Evolutionary conservation across 1,284 basidiomycete species (phyloP).

Genomic region (Apiotrichum akiyoshidainum): DNA sequence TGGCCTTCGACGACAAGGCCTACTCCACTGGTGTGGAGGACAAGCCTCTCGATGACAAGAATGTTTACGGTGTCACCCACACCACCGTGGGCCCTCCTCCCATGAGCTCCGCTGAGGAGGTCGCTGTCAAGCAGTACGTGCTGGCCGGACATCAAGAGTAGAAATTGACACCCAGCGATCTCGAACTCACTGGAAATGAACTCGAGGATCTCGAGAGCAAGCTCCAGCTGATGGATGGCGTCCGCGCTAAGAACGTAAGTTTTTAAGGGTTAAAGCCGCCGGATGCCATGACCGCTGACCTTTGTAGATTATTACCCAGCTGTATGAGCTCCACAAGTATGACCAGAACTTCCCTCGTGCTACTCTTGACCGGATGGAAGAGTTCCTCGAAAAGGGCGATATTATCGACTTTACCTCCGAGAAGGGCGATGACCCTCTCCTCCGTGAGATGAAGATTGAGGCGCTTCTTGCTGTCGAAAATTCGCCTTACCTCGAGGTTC

Average conservation of each 20-base stretch:
- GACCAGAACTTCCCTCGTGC: constrained; percentile 35
- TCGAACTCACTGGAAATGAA: constrained; percentile 18
- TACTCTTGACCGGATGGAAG: constrained; percentile 23
- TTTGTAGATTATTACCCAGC: constrained; percentile 24
- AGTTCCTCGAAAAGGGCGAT: constrained; percentile 27
- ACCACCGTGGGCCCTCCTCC: not conserved
- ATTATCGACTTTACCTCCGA: constrained; percentile 13
- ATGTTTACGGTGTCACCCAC: not conserved
- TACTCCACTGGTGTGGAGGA: no score
- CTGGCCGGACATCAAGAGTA: not conserved
- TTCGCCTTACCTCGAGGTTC: constrained; percentile 83
- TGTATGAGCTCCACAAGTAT: constrained; percentile 27
- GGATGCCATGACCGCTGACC: constrained; percentile 49
- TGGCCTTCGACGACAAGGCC: no score
- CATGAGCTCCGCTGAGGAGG: not conserved
- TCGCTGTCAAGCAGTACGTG: not conserved
- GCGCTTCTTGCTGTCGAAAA: constrained; percentile 39
- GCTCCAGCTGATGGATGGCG: constrained; percentile 12
- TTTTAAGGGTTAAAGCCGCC: no score
- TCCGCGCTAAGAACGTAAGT: constrained; percentile 16
- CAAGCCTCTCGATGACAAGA: not conserved
- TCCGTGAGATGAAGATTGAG: constrained; percentile 37
- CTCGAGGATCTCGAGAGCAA: constrained; percentile 19
- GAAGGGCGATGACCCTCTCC: constrained; percentile 21
- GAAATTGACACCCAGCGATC: not conserved